Percentiles rank a stretch among this genome's conserved stretches.
These are phyloP conservation scores for Neocucurbitaria cava DNA, from an alignment of 2,329 filamentous ascomycete genomes.

Conservation along the genomic window DNA sequence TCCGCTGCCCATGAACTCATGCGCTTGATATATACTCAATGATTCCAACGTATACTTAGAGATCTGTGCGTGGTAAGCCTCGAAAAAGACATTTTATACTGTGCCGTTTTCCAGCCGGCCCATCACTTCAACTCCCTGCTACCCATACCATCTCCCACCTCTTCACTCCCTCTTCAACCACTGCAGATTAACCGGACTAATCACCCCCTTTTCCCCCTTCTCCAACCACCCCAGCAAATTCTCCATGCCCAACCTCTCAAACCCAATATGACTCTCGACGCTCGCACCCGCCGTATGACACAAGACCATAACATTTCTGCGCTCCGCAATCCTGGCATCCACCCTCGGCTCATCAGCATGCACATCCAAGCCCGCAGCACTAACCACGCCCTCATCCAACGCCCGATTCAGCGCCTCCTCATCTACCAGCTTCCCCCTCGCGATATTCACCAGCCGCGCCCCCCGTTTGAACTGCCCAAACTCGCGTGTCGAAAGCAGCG, in stretches of 20 bases:
- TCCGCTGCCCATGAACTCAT: no score
- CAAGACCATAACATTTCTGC: slow-evolving; percentile 63
- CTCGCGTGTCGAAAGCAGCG: slow-evolving; percentile 57
- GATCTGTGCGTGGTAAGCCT: no score
- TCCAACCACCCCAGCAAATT: slow-evolving; percentile 68
- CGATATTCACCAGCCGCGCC: slow-evolving; percentile 69
- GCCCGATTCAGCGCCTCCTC: slow-evolving; percentile 68
- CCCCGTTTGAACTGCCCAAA: slow-evolving; percentile 63
- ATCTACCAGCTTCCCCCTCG: slow-evolving; percentile 69
- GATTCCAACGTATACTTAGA: no score
- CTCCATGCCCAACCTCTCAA: slow-evolving; percentile 71
- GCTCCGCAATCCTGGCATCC: slow-evolving; percentile 55
- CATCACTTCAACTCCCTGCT: no score
- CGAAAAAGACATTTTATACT: no score
- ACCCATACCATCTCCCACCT: no score
- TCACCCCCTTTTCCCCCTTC: slow-evolving; percentile 55
- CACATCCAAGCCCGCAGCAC: slow-evolving; percentile 68
- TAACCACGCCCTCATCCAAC: slow-evolving; percentile 60
- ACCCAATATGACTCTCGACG: slow-evolving; percentile 69
- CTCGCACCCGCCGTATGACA: slow-evolving; percentile 73
- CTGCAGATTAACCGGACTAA: slow-evolving; percentile 70
- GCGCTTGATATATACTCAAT: no score
- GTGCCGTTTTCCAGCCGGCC: no score
- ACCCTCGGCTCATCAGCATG: slow-evolving; percentile 67
- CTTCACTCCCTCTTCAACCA: slow-evolving; percentile 48